phyloP scores from a whole-genome alignment of 1,139 yeast species.

The Pichia sp. region DNA sequence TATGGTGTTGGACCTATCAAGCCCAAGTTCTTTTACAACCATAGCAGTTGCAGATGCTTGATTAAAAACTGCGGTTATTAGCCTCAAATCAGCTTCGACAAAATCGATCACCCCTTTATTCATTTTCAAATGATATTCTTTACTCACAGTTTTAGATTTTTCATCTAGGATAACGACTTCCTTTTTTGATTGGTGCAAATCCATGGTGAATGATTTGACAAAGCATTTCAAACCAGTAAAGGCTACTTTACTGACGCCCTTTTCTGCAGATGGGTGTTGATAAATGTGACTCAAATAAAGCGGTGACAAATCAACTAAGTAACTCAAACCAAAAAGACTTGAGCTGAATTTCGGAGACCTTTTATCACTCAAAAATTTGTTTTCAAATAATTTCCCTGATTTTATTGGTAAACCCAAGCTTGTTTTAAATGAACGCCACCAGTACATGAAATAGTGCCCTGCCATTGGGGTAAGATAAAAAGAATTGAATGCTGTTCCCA shows the following conservation, averaged over 20 bases:
- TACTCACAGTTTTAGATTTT: slow-evolving; percentile 48
- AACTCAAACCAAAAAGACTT: slow-evolving; percentile 73
- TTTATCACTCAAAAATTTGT: slow-evolving; percentile 25
- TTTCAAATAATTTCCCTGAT: slow-evolving; percentile 55
- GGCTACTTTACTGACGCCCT: slow-evolving; percentile 41
- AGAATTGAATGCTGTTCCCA: slow-evolving; percentile 44
- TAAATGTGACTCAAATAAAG: slow-evolving; percentile 66
- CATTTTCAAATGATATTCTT: slow-evolving; percentile 54
- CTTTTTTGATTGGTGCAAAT: slow-evolving; percentile 80
- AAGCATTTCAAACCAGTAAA: slow-evolving; percentile 78
- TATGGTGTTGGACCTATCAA: slow-evolving; percentile 13
- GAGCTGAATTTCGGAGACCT: slow-evolving; percentile 59
- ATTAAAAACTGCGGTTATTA: slow-evolving; percentile 58
- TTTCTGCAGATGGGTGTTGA: slow-evolving; percentile 42
- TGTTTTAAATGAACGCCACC: slow-evolving; percentile 80
- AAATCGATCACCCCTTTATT: slow-evolving; percentile 72
- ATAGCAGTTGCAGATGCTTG: slow-evolving; percentile 43
- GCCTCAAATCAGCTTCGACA: slow-evolving; percentile 62
- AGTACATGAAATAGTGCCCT: slow-evolving; percentile 57
- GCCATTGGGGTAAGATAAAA: slow-evolving; percentile 70
- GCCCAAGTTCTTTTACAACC: slow-evolving; percentile 37
- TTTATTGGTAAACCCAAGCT: slow-evolving; percentile 68
- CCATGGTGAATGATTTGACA: slow-evolving; percentile 58
- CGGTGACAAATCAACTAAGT: slow-evolving; percentile 67
- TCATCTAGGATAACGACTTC: slow-evolving; percentile 44